phyloP scores from a whole-genome alignment of 345 rosid genomes.

The Ceriops zippeliana region DNA sequence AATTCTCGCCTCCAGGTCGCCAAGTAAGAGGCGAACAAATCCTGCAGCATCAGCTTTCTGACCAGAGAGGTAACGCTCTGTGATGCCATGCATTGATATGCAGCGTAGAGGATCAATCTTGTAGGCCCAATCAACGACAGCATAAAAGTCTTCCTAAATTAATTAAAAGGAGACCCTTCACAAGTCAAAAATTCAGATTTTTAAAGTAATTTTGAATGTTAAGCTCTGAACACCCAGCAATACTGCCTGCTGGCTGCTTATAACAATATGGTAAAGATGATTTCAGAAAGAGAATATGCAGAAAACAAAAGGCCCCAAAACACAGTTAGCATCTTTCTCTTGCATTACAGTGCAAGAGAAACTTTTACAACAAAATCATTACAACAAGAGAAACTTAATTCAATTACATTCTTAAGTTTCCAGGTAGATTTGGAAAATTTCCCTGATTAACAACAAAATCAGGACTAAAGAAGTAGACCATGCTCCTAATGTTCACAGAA shows the following conservation, averaged over 20 bases:
- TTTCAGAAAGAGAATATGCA: too few relatives aligned
- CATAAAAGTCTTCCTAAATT: conserved; percentile 90
- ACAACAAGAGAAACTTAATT: too few relatives aligned
- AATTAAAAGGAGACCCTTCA: conserved; percentile 19
- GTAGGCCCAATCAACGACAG: conserved; percentile 99
- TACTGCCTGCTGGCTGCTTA: neutral
- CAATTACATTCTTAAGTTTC: too few relatives aligned
- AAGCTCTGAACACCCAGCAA: conserved; percentile 1
- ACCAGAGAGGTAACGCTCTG: conserved; percentile 91
- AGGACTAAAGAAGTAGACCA: neutral
- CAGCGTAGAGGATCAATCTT: conserved; percentile 95
- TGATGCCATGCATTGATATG: conserved; percentile 99
- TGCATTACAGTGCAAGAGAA: too few relatives aligned
- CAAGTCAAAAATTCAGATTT: conserved; percentile 8
- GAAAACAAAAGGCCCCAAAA: too few relatives aligned
- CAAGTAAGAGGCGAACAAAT: conserved; percentile 95
- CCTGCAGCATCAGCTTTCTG: conserved; percentile 99
- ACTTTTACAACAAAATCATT: too few relatives aligned
- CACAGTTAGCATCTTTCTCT: too few relatives aligned
- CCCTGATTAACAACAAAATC: too few relatives aligned
- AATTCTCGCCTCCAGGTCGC: conserved; percentile 84
- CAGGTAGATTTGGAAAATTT: too few relatives aligned
- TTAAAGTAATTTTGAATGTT: conserved; percentile 7
- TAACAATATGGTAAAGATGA: neutral
- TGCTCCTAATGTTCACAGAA: neutral